Conservation (phyloP, 2,329 filamentous ascomycete genomes). For the Trichoderma guizhouense region DNA sequence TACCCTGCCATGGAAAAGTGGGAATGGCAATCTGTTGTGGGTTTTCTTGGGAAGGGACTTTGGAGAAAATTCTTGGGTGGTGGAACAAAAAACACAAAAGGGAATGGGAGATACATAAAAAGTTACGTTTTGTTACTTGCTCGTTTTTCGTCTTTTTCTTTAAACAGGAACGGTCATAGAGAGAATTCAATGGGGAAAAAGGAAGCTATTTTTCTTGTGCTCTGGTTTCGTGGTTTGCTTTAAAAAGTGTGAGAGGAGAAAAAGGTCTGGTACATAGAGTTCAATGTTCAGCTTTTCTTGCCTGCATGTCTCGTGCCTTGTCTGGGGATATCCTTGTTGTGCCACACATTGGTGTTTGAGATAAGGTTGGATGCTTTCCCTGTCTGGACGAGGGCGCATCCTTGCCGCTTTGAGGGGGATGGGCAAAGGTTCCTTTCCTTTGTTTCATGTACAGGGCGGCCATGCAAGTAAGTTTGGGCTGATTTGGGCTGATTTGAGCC, state of each 20-base stretch:
- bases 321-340: neutral
- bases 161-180: constrained; percentile 16
- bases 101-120: constrained; percentile 20
- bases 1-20: neutral
- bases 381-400: neutral
- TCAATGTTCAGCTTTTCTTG: neutral
- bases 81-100: constrained; percentile 16
- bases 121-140: constrained; percentile 15
- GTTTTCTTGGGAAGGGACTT: neutral
- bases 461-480: neutral
- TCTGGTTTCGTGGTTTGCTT: neutral
- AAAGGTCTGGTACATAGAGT: neutral
- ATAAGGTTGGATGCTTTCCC: neutral
- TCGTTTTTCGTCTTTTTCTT: neutral
- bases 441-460: neutral
- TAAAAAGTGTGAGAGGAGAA: neutral
- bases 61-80: neutral
- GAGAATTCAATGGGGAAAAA: neutral
- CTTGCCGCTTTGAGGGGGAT: neutral
- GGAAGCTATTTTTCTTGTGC: neutral
- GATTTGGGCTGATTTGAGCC: too few species aligned
- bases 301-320: neutral
- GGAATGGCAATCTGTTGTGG: neutral
- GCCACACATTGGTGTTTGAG: neutral
- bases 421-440: constrained; percentile 12